These are phyloP conservation scores for Neonectria ditissima DNA, from an alignment of 2,329 filamentous ascomycete genomes.

Conservation along the genomic window DNA sequence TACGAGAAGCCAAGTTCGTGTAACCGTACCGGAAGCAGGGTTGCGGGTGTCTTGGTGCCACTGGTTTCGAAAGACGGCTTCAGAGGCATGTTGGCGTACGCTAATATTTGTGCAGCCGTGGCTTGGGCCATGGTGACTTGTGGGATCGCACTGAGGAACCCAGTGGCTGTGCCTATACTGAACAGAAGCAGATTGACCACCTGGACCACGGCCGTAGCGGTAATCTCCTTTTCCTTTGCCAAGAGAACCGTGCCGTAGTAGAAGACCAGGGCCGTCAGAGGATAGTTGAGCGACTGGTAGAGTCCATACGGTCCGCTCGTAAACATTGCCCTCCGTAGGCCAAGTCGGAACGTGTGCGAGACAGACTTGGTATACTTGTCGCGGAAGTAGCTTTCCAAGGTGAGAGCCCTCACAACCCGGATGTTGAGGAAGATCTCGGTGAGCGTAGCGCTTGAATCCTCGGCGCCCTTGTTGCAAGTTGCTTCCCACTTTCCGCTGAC, in stretches of 20 bases:
- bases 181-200: constrained; percentile 89
- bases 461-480: constrained; percentile 72
- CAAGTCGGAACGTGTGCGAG: constrained; percentile 66
- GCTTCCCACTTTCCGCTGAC: constrained; percentile 79
- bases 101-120: constrained; percentile 78
- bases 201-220: constrained; percentile 72
- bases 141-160: constrained; percentile 79
- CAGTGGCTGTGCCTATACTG: constrained; percentile 78
- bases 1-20: constrained; percentile 77
- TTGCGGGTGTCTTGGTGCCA: constrained; percentile 51
- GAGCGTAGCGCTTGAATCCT: constrained; percentile 67
- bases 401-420: constrained; percentile 80
- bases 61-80: constrained; percentile 67
- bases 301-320: constrained; percentile 81
- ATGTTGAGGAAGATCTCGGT: constrained; percentile 84
- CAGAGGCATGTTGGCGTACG: constrained; percentile 71
- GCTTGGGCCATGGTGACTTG: constrained; percentile 81
- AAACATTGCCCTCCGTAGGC: constrained; percentile 73
- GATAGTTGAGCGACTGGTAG: constrained; percentile 78
- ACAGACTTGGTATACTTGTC: constrained; percentile 69
- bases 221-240: constrained; percentile 57
- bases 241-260: constrained; percentile 82
- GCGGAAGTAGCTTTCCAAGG: constrained; percentile 78
- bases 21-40: constrained; percentile 60
- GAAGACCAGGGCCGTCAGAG: constrained; percentile 82